These are phyloP conservation scores for Paramarasmius palmivorus DNA, from an alignment of 1,284 basidiomycete genomes.

Conservation along the genomic window DNA sequence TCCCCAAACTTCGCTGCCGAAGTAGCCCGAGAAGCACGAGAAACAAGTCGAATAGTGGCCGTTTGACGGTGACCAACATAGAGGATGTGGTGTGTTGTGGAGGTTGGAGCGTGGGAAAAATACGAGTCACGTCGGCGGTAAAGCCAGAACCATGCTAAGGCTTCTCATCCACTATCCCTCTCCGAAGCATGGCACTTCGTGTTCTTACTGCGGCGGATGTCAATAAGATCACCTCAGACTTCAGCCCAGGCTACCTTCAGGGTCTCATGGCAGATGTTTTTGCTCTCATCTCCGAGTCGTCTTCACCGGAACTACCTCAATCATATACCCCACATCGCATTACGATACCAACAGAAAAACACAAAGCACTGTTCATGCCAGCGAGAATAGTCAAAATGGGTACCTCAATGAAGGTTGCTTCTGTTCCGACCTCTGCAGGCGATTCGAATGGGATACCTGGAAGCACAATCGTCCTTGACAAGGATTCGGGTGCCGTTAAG, in stretches of 20 bases:
- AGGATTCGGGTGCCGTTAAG: conserved; percentile 61
- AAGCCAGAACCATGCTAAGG: too few relatives aligned
- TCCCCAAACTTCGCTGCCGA: too few relatives aligned
- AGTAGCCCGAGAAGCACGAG: too few relatives aligned
- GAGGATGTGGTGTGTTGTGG: too few relatives aligned
- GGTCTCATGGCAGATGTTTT: conserved; percentile 60
- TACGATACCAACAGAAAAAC: conserved; percentile 44
- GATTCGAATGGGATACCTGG: conserved; percentile 66
- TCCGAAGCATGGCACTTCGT: conserved; percentile 41
- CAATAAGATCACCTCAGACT: conserved; percentile 37
- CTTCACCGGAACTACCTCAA: conserved; percentile 20
- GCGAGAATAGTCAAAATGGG: conserved; percentile 44
- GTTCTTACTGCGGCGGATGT: conserved; percentile 56
- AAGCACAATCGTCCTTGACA: conserved; percentile 76
- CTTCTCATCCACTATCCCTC: not conserved
- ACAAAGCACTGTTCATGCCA: conserved; percentile 73
- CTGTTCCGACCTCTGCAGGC: conserved; percentile 50
- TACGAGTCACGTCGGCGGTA: too few relatives aligned
- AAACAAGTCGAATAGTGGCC: too few relatives aligned
- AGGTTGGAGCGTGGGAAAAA: too few relatives aligned
- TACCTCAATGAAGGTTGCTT: conserved; percentile 74
- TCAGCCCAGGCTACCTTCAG: conserved; percentile 47
- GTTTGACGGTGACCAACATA: too few relatives aligned
- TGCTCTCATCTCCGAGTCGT: conserved; percentile 30
- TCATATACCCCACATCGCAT: conserved; percentile 51